Percentiles rank a stretch among this genome's conserved stretches.
These are phyloP conservation scores for Colletotrichum lindemuthianum DNA, from an alignment of 2,329 filamentous ascomycete species.

Conservation along the genomic window DNA sequence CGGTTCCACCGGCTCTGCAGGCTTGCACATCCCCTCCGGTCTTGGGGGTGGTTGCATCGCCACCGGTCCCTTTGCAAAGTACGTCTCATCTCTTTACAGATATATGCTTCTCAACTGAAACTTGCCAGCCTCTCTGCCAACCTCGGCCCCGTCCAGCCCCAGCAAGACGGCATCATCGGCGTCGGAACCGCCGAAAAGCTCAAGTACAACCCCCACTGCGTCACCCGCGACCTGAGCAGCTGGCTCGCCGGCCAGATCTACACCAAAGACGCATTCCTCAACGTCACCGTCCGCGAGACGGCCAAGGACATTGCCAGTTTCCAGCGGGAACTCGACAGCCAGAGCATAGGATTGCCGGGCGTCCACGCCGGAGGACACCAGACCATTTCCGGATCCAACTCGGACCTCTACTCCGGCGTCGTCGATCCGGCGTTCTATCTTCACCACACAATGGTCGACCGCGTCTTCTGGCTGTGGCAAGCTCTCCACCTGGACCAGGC, in stretches of 20 bases:
- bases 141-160: constrained; percentile 43
- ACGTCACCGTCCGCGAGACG: constrained; percentile 38
- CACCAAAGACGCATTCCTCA: constrained; percentile 37
- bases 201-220: constrained; percentile 44
- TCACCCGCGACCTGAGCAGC: constrained; percentile 41
- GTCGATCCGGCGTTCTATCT: constrained; percentile 35
- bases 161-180: constrained; percentile 8
- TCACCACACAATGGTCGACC: constrained; percentile 13
- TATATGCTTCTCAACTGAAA: background rate
- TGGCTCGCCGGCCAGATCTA: constrained; percentile 35
- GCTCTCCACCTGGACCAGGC: constrained; percentile 27
- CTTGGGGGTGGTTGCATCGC: constrained; percentile 47
- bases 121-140: constrained; percentile 39
- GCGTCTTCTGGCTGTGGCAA: constrained; percentile 20
- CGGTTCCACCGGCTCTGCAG: constrained; percentile 34
- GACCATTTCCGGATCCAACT: constrained; percentile 46
- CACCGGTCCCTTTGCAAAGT: constrained; percentile 43
- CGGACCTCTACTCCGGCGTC: constrained; percentile 51
- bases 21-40: constrained; percentile 44
- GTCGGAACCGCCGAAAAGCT: constrained; percentile 10
- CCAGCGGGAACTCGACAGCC: constrained; percentile 49
- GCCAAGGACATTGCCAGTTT: constrained; percentile 44
- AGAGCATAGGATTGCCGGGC: constrained; percentile 44
- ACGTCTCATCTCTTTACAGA: background rate
- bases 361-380: constrained; percentile 33